These are phyloP conservation scores for Cladosporium sp. DNA, from an alignment of 2,329 filamentous ascomycete genomes.

Conservation along the genomic window DNA sequence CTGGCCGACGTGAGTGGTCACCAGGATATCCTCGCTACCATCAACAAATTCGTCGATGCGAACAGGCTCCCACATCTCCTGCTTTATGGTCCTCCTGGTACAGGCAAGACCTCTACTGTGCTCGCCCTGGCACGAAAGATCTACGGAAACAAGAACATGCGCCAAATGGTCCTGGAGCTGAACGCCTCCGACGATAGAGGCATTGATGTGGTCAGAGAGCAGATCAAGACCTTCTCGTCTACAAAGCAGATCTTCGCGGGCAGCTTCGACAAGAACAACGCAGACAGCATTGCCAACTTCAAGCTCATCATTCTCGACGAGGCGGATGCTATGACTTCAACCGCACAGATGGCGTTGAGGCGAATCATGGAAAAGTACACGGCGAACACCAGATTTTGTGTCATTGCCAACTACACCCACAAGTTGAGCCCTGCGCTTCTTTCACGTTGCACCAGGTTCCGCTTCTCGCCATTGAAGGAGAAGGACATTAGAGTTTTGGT, in stretches of 20 bases:
- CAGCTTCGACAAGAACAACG: constrained; percentile 38
- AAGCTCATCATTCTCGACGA: constrained; percentile 98
- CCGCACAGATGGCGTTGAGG: constrained; percentile 94
- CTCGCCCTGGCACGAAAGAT: constrained; percentile 89
- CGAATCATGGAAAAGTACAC: constrained; percentile 99
- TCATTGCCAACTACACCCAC: constrained; percentile 98
- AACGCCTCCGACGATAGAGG: constrained; percentile 97
- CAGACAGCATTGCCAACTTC: constrained; percentile 65
- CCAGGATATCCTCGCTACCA: constrained; percentile 93
- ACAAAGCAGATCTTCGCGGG: constrained; percentile 91
- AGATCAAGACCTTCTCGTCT: constrained; percentile 98
- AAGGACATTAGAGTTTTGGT: constrained; percentile 80
- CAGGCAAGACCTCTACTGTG: constrained; percentile 96
- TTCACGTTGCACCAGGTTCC: constrained; percentile 89
- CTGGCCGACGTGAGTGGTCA: constrained; percentile 93
- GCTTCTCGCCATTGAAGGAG: constrained; percentile 92
- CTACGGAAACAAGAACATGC: constrained; percentile 88
- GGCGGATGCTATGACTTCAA: constrained; percentile 99
- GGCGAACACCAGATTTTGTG: constrained; percentile 93
- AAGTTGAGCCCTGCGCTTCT: constrained; percentile 91
- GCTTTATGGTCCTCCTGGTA: constrained; percentile 93
- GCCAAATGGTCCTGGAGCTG: constrained; percentile 97
- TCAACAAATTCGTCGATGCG: constrained; percentile 94
- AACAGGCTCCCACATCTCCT: constrained; percentile 94
- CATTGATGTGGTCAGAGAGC: constrained; percentile 96